phyloP scores from a whole-genome alignment of 208 protist genomes.

The Leishmania turanica region DNA sequence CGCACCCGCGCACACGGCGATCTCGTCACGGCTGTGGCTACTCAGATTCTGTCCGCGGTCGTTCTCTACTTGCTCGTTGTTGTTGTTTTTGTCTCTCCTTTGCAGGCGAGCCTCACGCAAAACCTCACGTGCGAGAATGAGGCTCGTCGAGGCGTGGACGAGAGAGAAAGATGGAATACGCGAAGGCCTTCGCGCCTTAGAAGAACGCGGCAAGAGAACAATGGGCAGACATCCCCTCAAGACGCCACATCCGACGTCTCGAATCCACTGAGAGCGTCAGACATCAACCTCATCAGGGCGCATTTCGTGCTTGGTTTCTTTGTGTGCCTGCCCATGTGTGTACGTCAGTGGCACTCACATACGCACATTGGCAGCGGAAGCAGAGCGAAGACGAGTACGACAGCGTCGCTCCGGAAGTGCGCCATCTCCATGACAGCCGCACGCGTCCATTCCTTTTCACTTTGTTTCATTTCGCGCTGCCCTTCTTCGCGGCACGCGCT shows the following conservation, averaged over 20 bases:
- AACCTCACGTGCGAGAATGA: background rate
- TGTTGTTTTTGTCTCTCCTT: background rate
- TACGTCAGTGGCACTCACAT: background rate
- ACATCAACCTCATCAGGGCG: background rate
- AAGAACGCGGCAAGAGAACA: background rate
- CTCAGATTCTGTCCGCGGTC: too few relatives aligned
- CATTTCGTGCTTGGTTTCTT: background rate
- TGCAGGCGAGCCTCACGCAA: background rate
- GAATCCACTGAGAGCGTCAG: background rate
- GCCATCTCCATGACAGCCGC: background rate
- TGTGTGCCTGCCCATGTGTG: background rate
- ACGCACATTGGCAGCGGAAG: background rate
- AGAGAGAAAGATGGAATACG: background rate
- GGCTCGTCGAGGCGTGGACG: too few relatives aligned
- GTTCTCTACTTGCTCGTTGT: background rate
- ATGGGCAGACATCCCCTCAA: background rate
- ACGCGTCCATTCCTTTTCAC: background rate
- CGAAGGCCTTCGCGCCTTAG: background rate
- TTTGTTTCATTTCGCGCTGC: background rate
- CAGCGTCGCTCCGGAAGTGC: background rate
- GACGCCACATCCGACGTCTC: background rate
- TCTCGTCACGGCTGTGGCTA: too few relatives aligned
- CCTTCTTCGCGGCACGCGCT: background rate
- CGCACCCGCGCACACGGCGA: background rate
- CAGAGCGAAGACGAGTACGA: background rate